phyloP scores from a whole-genome alignment of 768 basidiomycete species.

The Boletus subparvulus region DNA sequence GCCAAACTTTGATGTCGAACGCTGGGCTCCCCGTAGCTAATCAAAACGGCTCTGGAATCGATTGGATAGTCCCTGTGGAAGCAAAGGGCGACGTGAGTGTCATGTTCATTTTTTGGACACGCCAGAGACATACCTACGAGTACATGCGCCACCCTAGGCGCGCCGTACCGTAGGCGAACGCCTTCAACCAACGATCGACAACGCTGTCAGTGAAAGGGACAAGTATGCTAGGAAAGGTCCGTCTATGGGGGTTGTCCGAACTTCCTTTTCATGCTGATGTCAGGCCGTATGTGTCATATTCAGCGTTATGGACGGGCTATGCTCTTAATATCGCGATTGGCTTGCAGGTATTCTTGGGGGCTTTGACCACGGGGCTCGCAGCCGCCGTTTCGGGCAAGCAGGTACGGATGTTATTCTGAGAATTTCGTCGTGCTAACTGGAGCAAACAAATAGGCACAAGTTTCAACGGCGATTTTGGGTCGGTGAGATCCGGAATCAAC shows the following conservation, averaged over 20 bases:
- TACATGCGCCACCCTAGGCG: conserved; percentile 6
- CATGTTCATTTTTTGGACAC: not conserved
- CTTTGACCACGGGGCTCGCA: conserved; percentile 65
- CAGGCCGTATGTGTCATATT: not conserved
- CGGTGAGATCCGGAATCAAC: conserved; percentile 2
- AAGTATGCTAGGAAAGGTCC: conserved; percentile 50
- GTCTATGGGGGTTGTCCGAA: not conserved
- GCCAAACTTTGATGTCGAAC: not conserved
- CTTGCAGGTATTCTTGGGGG: conserved; percentile 61
- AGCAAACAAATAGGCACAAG: conserved; percentile 29
- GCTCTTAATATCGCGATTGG: conserved; percentile 52
- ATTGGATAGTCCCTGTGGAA: conserved; percentile 29
- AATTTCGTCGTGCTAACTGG: not conserved
- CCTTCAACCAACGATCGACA: conserved; percentile 50
- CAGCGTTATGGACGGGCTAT: conserved; percentile 34
- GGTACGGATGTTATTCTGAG: conserved; percentile 24
- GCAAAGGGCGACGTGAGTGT: conserved; percentile 21
- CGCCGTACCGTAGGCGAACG: conserved; percentile 50
- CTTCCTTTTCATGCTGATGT: conserved; percentile 11
- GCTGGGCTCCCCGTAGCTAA: not conserved
- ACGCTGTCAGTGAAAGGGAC: conserved; percentile 45
- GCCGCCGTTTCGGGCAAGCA: conserved; percentile 46
- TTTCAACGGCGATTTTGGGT: conserved; percentile 43
- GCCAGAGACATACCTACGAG: too few relatives aligned
- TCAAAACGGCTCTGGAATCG: conserved; percentile 13